Evolutionary conservation across 345 rosid genomes (phyloP).

Genomic region (Eutrema yunnanense): DNA sequence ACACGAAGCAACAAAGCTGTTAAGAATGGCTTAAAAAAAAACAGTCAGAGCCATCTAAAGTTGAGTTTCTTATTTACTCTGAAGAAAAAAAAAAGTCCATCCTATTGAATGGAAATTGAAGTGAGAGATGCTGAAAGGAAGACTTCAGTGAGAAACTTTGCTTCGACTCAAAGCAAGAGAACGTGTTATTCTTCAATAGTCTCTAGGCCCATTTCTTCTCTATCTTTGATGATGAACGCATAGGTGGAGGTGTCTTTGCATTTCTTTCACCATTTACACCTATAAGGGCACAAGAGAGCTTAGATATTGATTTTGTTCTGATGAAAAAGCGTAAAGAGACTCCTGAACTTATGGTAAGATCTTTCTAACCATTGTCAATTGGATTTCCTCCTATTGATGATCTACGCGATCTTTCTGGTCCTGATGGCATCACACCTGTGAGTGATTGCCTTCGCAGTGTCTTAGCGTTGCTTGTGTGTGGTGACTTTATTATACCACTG

Average conservation of each 20-base stretch:
- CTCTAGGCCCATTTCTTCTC: slow-evolving; percentile 43
- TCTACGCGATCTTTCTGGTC: slow-evolving; percentile 48
- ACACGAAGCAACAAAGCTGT: slow-evolving; percentile 1
- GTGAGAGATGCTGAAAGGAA: background rate
- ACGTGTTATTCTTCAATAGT: background rate
- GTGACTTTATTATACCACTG: slow-evolving; percentile 37
- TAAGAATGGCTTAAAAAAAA: slow-evolving; percentile 13
- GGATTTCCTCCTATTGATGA: slow-evolving; percentile 82
- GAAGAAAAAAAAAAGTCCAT: background rate
- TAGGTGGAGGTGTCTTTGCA: slow-evolving; percentile 79
- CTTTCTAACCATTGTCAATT: slow-evolving; percentile 39
- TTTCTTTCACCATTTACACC: slow-evolving; percentile 47
- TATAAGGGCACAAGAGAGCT: background rate
- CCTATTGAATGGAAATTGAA: slow-evolving; percentile 1
- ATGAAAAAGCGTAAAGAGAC: background rate
- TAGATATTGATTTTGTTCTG: background rate
- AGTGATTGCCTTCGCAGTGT: slow-evolving; percentile 69
- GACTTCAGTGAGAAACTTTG: background rate
- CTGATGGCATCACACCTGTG: slow-evolving; percentile 46
- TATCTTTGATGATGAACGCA: slow-evolving; percentile 38
- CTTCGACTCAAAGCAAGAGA: slow-evolving; percentile 51
- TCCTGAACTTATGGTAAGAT: background rate
- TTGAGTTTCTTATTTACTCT: slow-evolving; percentile 26
- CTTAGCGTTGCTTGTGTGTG: slow-evolving; percentile 42
- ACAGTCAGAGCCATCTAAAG: slow-evolving; percentile 18